Evolutionary conservation across 441 rosid genomes (phyloP).

Genomic region (Brassica balearica): DNA sequence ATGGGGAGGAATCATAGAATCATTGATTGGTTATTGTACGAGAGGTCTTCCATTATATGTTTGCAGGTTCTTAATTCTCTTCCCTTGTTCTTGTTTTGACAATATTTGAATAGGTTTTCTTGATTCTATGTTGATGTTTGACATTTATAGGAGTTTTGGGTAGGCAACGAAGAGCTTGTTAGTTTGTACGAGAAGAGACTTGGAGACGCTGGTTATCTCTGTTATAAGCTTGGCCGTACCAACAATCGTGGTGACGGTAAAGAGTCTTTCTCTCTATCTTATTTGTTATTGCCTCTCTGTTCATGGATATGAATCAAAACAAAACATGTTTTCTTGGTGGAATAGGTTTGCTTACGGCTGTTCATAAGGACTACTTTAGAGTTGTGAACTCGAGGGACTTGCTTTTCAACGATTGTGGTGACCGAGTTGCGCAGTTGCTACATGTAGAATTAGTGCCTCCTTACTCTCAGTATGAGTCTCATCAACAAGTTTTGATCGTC

Average conservation of each 20-base stretch:
- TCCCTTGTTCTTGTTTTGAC: neutral
- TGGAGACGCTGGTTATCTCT: conserved; percentile 77
- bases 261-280: neutral
- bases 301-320: neutral
- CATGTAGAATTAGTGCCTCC: conserved; percentile 76
- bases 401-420: conserved; percentile 81
- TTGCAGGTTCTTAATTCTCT: conserved; percentile 63
- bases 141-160: conserved; percentile 79
- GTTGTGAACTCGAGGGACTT: conserved; percentile 70
- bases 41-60: conserved; percentile 87
- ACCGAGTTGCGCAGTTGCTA: conserved; percentile 84
- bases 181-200: conserved; percentile 81
- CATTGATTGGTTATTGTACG: conserved; percentile 73
- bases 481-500: conserved; percentile 79
- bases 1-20: conserved; percentile 74
- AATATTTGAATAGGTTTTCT: neutral
- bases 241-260: conserved; percentile 94
- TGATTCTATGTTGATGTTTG: neutral
- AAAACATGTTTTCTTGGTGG: neutral
- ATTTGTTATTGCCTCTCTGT: neutral
- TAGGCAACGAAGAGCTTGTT: conserved; percentile 85
- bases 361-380: conserved; percentile 75
- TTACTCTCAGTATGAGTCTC: conserved; percentile 56
- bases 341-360: conserved; percentile 75
- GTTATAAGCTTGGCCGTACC: conserved; percentile 81